phyloP scores from a whole-genome alignment of 176 grass and related monocot genomes.

The Phoenix dactylifera region DNA sequence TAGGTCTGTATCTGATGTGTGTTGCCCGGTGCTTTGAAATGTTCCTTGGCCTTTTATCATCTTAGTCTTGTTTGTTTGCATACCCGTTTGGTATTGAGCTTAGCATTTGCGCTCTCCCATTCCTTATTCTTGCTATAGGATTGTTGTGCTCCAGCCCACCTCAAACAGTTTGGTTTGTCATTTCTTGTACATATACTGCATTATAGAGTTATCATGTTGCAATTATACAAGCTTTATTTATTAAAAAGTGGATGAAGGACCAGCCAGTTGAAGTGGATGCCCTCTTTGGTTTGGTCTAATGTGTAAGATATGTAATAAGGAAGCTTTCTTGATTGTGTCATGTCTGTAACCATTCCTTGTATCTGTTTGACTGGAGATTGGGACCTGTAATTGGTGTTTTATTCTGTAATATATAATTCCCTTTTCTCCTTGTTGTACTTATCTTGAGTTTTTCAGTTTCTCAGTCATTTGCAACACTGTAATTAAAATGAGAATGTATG shows the following conservation, averaged over 20 bases:
- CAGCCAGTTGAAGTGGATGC: conserved; percentile 9
- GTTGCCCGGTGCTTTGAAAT: neutral
- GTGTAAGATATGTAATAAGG: conserved; percentile 59
- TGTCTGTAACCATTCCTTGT: too few relatives aligned
- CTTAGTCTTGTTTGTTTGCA: neutral
- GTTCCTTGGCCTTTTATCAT: neutral
- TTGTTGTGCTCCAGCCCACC: conserved; percentile 1
- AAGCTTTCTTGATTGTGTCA: conserved; percentile 25
- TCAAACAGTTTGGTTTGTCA: conserved; percentile 17
- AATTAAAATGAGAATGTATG: too few relatives aligned
- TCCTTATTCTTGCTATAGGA: conserved; percentile 12
- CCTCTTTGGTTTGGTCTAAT: conserved; percentile 31
- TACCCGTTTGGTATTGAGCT: neutral
- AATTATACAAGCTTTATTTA: conserved; percentile 32
- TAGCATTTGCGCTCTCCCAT: neutral
- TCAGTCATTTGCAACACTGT: too few relatives aligned
- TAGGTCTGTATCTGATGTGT: neutral
- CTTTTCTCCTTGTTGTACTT: too few relatives aligned
- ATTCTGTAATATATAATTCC: too few relatives aligned
- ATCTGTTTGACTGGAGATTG: too few relatives aligned
- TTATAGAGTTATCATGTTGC: conserved; percentile 20
- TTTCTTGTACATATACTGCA: conserved; percentile 46
- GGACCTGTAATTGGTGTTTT: too few relatives aligned
- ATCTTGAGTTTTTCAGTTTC: too few relatives aligned
- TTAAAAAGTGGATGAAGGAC: conserved; percentile 17